Evolutionary conservation across 2,329 filamentous ascomycete genomes (phyloP), one percentile per base, ranked within the genome.

Genomic region (Neospermospora avenae): DNA sequence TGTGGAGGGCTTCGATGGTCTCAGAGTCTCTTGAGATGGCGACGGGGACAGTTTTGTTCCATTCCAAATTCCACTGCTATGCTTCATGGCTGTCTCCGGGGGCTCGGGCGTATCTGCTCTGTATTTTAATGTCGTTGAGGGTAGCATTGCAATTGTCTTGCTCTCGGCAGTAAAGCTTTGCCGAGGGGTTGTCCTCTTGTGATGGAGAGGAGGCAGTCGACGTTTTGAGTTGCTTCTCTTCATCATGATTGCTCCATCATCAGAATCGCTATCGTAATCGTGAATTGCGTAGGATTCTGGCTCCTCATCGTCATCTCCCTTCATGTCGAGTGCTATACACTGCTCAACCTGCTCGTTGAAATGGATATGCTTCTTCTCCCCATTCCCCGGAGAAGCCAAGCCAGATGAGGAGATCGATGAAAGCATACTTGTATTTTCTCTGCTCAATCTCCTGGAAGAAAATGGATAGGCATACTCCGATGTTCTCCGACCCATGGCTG

Each of bases 281-380:
- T 76, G 71, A 5, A 63, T 56, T 34, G 63, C 45, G 51, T 66
- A 68, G 7, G 65, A 52, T 31, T 77, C 75, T 4, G 60, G 57
- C 13, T 91, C 88, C 1, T 90, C 88, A 6, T 91, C 76, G 77
- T 68, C 88, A 86, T 68, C 88, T 86, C 92, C 72, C 84, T 96
- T 96, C 68, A 86, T 82, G 35, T 98, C 93, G 34, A 99, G 85
- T 7, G 95, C 95, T 65, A 97, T 97, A 73, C 93, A 97, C 73
- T 98, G 93, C 73, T 93, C 88, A 2, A 99, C 95, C 76, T 93
- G 90, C 71, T 97, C 90, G 72, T 97, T 95, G 74, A 99, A 99
- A 71, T 96, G 91, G 66, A 99, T 98, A 73, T 96, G 93, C 84
- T 46, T 93, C 87, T 87, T 92, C 70, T 86, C 84, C 69, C 89